Percentiles rank a stretch among this genome's conserved stretches.
phyloP scores from a whole-genome alignment of 2,329 filamentous ascomycete genomes.

The Neoscytalidium dimidiatum region DNA sequence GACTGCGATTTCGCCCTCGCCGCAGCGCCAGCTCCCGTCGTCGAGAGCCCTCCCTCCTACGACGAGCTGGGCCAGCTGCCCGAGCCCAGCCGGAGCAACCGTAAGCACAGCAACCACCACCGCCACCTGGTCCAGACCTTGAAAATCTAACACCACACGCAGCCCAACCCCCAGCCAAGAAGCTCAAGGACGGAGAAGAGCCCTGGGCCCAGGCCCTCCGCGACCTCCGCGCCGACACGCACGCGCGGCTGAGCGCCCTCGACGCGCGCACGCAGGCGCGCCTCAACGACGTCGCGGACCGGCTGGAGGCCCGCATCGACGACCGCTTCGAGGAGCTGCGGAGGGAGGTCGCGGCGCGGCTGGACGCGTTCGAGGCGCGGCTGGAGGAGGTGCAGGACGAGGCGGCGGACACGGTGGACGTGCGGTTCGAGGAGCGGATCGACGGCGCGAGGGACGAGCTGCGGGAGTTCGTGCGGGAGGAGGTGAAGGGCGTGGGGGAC shows the following conservation, averaged over 20 bases:
- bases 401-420: neutral
- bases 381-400: neutral
- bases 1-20: neutral
- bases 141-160: neutral
- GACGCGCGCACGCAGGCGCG: neutral
- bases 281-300: neutral
- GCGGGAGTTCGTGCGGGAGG: neutral
- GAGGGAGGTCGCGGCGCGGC: neutral
- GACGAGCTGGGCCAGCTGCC: neutral
- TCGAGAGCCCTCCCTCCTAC: neutral
- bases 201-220: neutral
- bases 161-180: neutral
- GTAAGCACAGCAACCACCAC: neutral
- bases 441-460: neutral
- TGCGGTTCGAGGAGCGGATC: neutral
- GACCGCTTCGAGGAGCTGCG: neutral
- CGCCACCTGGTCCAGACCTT: neutral
- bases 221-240: neutral
- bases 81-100: neutral
- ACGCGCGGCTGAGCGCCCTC: neutral
- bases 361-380: neutral
- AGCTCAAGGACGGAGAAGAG: neutral
- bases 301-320: neutral
- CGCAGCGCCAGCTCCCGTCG: neutral
- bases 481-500: neutral